Conservation (phyloP, 2,329 filamentous ascomycete genomes). For the Colletotrichum karsti region DNA sequence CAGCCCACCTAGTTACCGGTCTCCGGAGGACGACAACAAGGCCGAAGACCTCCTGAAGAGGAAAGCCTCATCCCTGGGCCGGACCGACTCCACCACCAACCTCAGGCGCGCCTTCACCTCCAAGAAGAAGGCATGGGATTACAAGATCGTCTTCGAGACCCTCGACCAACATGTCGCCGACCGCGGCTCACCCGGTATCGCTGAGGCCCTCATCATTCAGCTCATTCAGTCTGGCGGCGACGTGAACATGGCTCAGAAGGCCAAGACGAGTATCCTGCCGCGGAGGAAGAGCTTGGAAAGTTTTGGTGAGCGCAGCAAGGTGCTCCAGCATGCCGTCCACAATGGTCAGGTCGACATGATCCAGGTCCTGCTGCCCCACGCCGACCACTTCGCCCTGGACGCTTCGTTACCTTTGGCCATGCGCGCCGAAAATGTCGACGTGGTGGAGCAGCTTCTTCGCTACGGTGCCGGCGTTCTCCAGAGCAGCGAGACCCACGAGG, state of each 20-base stretch:
- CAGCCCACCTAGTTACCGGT: slow-evolving; percentile 52
- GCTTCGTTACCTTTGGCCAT: slow-evolving; percentile 59
- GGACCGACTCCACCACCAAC: slow-evolving; percentile 37
- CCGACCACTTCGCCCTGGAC: slow-evolving; percentile 60
- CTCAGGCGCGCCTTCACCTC: slow-evolving; percentile 53
- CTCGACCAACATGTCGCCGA: slow-evolving; percentile 58
- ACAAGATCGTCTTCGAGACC: slow-evolving; percentile 60
- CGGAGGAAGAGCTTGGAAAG: slow-evolving; percentile 59
- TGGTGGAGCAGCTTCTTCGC: slow-evolving; percentile 57
- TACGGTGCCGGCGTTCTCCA: slow-evolving; percentile 52
- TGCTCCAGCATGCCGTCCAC: slow-evolving; percentile 60
- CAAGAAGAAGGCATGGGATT: slow-evolving; percentile 60
- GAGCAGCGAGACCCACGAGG: slow-evolving; percentile 57
- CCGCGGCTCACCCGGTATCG: slow-evolving; percentile 60
- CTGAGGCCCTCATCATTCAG: slow-evolving; percentile 62
- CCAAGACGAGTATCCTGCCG: slow-evolving; percentile 55
- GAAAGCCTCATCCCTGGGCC: slow-evolving; percentile 40
- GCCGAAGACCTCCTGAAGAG: slow-evolving; percentile 65
- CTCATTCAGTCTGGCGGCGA: slow-evolving; percentile 59
- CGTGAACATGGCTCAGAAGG: slow-evolving; percentile 55
- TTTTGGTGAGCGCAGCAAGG: slow-evolving; percentile 55
- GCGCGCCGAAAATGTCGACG: slow-evolving; percentile 48
- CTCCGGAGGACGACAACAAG: slow-evolving; percentile 56
- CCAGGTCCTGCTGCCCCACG: slow-evolving; percentile 60
- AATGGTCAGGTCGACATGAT: slow-evolving; percentile 61